These are phyloP conservation scores for Meyerozyma carpophila DNA, from an alignment of 1,139 yeast genomes.

Conservation along the genomic window DNA sequence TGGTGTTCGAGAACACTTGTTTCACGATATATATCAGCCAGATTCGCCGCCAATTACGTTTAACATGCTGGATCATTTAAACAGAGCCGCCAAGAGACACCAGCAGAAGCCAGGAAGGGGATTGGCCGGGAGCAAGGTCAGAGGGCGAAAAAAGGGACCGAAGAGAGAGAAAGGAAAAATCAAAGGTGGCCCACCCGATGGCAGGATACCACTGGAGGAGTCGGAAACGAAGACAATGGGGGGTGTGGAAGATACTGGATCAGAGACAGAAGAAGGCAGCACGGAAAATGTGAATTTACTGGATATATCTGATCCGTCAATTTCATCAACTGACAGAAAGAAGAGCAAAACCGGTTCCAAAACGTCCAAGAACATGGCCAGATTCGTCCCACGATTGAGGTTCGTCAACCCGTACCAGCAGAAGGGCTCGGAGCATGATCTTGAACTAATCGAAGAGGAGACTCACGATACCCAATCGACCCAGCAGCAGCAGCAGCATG, in stretches of 20 bases:
- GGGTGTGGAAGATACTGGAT: too few species aligned
- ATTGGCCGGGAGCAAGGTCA: not conserved
- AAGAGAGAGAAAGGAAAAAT: not conserved
- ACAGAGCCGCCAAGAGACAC: not conserved
- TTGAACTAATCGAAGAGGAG: conserved; percentile 1
- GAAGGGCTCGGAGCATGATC: not conserved
- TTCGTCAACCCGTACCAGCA: not conserved
- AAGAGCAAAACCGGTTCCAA: not conserved
- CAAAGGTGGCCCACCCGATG: not conserved
- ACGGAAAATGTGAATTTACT: not conserved
- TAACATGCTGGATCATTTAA: not conserved
- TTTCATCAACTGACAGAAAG: not conserved
- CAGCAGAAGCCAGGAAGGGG: not conserved
- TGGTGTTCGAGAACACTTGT: not conserved
- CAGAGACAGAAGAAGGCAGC: not conserved
- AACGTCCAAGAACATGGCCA: not conserved
- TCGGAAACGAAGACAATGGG: not conserved
- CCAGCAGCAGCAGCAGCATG: not conserved
- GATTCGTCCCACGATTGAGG: not conserved
- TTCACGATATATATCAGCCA: not conserved
- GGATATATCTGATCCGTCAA: not conserved
- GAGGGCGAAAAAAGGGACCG: not conserved
- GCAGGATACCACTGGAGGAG: not conserved
- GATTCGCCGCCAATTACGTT: not conserved
- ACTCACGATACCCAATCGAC: not conserved